Percentiles rank a stretch among this genome's conserved stretches.
Evolutionary conservation across 495 filamentous ascomycete species (phyloP).

Genomic region (Aspergillus bertholletiae): DNA sequence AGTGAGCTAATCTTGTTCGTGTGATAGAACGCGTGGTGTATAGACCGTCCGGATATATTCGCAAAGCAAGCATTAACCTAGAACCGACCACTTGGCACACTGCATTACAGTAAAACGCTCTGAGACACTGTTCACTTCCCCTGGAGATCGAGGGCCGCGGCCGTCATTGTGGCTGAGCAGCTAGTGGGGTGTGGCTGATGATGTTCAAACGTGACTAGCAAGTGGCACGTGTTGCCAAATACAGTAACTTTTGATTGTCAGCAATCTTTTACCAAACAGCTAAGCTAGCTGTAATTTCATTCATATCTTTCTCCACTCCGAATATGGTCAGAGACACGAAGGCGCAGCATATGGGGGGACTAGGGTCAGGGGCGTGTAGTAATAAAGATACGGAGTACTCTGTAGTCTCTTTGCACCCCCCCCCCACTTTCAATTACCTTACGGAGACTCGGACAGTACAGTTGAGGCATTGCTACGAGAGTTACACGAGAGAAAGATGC

Average conservation of each 20-base stretch:
- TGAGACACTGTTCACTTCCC: constrained; percentile 1
- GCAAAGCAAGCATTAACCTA: background rate
- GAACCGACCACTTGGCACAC: background rate
- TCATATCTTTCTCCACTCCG: background rate
- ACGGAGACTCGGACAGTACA: too few species aligned
- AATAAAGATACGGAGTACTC: background rate
- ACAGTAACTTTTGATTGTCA: background rate
- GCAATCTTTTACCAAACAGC: background rate
- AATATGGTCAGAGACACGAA: background rate
- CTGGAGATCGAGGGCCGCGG: constrained; percentile 9
- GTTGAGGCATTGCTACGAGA: too few species aligned
- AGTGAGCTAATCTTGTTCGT: constrained; percentile 4
- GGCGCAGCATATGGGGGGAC: background rate
- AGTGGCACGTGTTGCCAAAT: background rate
- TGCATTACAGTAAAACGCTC: background rate
- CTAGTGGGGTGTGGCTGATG: constrained; percentile 2
- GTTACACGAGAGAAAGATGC: too few species aligned
- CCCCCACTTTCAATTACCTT: too few species aligned
- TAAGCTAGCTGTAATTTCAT: background rate
- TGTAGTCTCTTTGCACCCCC: too few species aligned
- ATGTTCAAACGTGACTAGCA: background rate
- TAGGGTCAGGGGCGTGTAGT: background rate
- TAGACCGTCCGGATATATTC: background rate
- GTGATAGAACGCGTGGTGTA: background rate
- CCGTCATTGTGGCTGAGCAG: constrained; percentile 12